Base-by-base conservation (phyloP, 2,329 filamentous ascomycete genomes). In the Hypoxylon sp. region DNA sequence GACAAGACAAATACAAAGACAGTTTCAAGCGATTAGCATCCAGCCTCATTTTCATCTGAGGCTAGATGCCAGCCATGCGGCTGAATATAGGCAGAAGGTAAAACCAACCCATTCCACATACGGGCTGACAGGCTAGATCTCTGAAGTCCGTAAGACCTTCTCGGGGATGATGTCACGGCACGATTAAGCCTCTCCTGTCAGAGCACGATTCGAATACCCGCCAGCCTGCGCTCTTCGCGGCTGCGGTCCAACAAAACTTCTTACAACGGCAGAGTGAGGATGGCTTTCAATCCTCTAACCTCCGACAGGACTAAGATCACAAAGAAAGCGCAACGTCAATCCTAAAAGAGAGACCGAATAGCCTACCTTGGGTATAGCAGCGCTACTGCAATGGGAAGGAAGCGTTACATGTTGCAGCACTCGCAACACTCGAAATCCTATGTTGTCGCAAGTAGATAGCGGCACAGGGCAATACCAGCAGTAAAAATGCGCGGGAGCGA, bases 21-120 rank as follows among this genome's bases (percentile, higher is more conserved):
- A 50, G 47, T 47, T 28, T 62, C 28, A 28, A 26, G 24, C 13
- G 6, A 30, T 37, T 20, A 43, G n/a, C 20, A 50, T 17, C 15
- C 10, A 20, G 17, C 48, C 19, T 20, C 48, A 51, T 51, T 51
- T 32, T 39, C 26, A 19, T 7, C 17, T 11, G 17, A 24, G 48
- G 48, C 8, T 51, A 59, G 52, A 32, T 41, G 20, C 39, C 52
- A 47, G 51, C 43, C 46, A 52, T 26, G 43, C 55, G 59, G 58
- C 37, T 46, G 46, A 30, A 39, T 34, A 57, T 41, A 37, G 43
- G 26, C 56, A 49, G 30, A 44, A 59, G 26, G 47, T 58, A 56
- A 61, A 59, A 51, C 56, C 44, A 50, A 6, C 24, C 56, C 54
- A 62, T 67, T 62, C 58, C 64, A 59, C 47, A 24, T 48, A 19